These are phyloP conservation scores for Rhodotorula sphaerocarpa DNA, from an alignment of 768 basidiomycete genomes.

Conservation along the genomic window DNA sequence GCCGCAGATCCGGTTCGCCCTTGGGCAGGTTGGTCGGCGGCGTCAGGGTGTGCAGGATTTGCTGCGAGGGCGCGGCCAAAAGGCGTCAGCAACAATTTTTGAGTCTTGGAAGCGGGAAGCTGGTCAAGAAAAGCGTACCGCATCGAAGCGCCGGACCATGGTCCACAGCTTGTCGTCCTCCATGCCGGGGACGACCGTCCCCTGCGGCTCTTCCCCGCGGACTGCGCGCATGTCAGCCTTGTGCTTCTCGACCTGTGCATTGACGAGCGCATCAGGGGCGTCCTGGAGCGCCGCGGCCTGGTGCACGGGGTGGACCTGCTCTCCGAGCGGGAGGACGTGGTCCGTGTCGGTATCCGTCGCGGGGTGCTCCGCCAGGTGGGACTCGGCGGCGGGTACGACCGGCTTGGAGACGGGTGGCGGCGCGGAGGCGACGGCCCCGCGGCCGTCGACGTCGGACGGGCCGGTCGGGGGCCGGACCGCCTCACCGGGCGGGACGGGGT, in stretches of 20 bases:
- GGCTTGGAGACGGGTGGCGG: conserved; percentile 21
- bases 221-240: conserved; percentile 43
- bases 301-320: conserved; percentile 40
- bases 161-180: conserved; percentile 46
- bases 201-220: conserved; percentile 26
- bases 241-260: conserved; percentile 44
- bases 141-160: conserved; percentile 44
- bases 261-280: conserved; percentile 41
- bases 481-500: background rate
- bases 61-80: conserved; percentile 38
- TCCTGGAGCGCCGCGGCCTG: conserved; percentile 41
- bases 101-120: background rate
- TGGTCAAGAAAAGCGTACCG: conserved; percentile 30
- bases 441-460: background rate
- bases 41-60: conserved; percentile 45
- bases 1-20: conserved; percentile 46
- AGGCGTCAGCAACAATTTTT: background rate
- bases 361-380: conserved; percentile 26
- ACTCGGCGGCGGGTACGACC: conserved; percentile 20
- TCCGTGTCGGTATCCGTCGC: conserved; percentile 20
- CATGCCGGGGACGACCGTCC: conserved; percentile 43
- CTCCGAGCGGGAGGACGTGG: conserved; percentile 42
- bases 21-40: conserved; percentile 42
- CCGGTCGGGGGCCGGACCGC: conserved; percentile 8
- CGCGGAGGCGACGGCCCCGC: background rate